phyloP scores from a whole-genome alignment of 2,329 filamentous ascomycete species.

The Pseudopithomyces chartarum region DNA sequence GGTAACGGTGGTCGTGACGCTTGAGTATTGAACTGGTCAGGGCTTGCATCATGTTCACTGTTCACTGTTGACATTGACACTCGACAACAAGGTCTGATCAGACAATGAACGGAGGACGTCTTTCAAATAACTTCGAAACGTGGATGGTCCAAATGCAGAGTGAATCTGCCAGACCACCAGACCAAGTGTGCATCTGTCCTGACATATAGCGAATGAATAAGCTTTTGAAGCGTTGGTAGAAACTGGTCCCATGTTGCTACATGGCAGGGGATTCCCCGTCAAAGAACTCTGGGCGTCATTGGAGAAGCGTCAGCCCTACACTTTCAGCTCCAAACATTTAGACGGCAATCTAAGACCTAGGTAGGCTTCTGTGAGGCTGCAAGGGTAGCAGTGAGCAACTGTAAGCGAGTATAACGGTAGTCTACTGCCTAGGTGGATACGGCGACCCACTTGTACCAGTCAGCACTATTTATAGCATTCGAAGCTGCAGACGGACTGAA shows the following conservation, averaged over 20 bases:
- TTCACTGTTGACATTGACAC: no score
- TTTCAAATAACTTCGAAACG: no score
- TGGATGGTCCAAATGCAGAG: no score
- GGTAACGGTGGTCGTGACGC: conserved; percentile 45
- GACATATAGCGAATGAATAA: no score
- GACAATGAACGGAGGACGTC: no score
- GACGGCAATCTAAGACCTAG: no score
- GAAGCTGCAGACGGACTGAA: background rate
- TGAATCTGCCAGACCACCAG: no score
- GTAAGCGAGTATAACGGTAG: conserved; percentile 5
- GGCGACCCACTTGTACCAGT: background rate
- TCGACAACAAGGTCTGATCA: no score
- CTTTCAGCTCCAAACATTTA: background rate
- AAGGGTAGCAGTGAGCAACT: conserved; percentile 5
- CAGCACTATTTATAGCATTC: background rate
- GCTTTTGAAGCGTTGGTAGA: background rate
- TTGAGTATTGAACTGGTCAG: conserved; percentile 30
- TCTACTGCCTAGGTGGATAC: no score
- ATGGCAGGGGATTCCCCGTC: no score
- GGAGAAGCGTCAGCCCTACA: conserved; percentile 24
- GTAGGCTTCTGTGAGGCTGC: conserved; percentile 10
- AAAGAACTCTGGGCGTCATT: conserved; percentile 1
- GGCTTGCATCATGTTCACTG: no score
- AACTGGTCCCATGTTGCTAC: background rate
- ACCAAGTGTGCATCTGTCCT: no score